Conservation (phyloP, 2,329 filamentous ascomycete genomes). For the Phyllosticta citrichinensis region DNA sequence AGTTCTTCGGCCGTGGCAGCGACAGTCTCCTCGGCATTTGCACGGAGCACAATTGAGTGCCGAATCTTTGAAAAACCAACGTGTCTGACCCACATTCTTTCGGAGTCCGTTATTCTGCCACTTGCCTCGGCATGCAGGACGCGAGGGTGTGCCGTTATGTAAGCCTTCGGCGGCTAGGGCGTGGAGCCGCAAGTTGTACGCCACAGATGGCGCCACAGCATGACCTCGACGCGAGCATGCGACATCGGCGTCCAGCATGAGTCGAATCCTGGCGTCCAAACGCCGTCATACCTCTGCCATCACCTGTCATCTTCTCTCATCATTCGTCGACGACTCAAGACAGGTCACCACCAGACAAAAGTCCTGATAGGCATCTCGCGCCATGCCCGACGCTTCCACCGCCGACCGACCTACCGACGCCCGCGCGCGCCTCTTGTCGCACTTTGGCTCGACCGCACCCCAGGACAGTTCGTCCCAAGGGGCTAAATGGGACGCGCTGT, state of each 20-base stretch:
- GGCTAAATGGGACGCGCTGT: constrained; percentile 43
- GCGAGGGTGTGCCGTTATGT: neutral
- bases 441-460: neutral
- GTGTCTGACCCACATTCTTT: neutral
- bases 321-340: neutral
- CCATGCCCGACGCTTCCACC: neutral
- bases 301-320: neutral
- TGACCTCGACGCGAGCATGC: neutral
- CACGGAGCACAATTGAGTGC: neutral
- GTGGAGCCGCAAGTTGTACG: neutral
- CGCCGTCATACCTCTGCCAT: neutral
- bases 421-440: constrained; percentile 1
- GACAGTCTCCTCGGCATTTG: neutral
- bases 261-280: neutral
- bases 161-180: neutral
- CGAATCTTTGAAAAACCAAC: neutral
- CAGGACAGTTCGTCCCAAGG: neutral
- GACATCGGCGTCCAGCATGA: neutral
- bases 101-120: neutral
- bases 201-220: neutral
- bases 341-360: neutral
- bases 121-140: neutral
- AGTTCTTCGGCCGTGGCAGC: neutral
- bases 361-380: neutral
- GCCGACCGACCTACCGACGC: constrained; percentile 6